Conservation (phyloP, 306 rosid species). For the Ochetophila trinervis region DNA sequence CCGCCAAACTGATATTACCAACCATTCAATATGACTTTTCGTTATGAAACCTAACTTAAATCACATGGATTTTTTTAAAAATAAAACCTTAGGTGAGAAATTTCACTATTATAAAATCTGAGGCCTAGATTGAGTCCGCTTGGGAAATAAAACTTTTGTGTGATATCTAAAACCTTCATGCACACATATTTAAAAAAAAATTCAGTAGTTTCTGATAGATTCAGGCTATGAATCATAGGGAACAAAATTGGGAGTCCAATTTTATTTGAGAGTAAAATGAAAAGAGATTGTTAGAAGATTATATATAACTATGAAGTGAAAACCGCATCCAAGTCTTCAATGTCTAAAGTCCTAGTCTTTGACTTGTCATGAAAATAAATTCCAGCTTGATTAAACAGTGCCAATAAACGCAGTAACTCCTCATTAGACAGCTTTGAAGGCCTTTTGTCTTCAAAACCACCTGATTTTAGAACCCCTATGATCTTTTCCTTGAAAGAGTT, state of each 20-base stretch:
- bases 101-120: too few species aligned
- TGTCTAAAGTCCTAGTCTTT: constrained; percentile 23
- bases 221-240: too few species aligned
- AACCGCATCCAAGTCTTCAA: constrained; percentile 22
- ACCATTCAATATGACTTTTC: too few species aligned
- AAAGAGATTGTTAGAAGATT: neutral
- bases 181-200: too few species aligned
- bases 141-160: too few species aligned
- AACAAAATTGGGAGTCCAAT: neutral
- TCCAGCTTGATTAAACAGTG: constrained; percentile 67
- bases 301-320: constrained; percentile 18
- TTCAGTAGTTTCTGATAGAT: too few species aligned
- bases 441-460: constrained; percentile 63
- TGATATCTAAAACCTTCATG: too few species aligned
- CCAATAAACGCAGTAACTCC: constrained; percentile 56
- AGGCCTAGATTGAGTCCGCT: too few species aligned
- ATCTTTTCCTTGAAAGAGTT: constrained; percentile 41
- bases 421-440: constrained; percentile 62
- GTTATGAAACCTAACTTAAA: too few species aligned
- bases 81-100: too few species aligned
- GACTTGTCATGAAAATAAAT: constrained; percentile 50
- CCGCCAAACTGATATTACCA: too few species aligned
- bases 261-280: neutral
- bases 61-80: too few species aligned
- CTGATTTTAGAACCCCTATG: constrained; percentile 48